Conservation (phyloP, 306 rosid genomes). For the Trifolium pratense region DNA sequence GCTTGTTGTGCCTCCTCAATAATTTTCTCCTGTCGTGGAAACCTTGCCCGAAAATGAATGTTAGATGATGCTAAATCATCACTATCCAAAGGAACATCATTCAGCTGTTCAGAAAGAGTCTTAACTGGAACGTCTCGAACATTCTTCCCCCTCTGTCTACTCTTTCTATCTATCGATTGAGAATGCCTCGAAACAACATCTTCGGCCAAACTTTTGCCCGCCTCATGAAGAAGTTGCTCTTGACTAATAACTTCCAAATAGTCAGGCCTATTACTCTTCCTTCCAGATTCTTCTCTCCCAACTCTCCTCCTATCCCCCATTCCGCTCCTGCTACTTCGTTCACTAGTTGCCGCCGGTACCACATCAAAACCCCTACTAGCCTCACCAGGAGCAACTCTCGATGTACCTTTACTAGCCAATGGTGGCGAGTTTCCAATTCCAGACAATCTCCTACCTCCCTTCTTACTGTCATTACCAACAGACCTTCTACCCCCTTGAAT, state of each 20-base stretch:
- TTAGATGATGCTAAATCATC: conserved; percentile 86
- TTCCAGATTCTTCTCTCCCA: conserved; percentile 74
- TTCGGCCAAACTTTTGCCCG: conserved; percentile 54
- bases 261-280: conserved; percentile 70
- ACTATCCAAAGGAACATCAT: conserved; percentile 68
- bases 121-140: conserved; percentile 58
- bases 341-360: conserved; percentile 54
- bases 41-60: conserved; percentile 63
- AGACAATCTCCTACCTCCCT: conserved; percentile 67
- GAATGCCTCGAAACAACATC: conserved; percentile 68
- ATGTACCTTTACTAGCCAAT: conserved; percentile 55
- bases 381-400: conserved; percentile 82
- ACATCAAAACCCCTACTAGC: conserved; percentile 54
- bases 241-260: conserved; percentile 57
- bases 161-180: conserved; percentile 67
- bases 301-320: conserved; percentile 63
- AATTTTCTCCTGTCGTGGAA: conserved; percentile 57
- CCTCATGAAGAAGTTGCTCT: conserved; percentile 58
- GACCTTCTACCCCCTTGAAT: conserved; percentile 82
- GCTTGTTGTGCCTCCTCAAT: conserved; percentile 67
- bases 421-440: conserved; percentile 80
- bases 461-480: conserved; percentile 65
- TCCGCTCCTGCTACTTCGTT: conserved; percentile 68
- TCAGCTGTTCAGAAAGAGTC: conserved; percentile 82
- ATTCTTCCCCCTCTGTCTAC: conserved; percentile 73